Evolutionary conservation across 306 rosid species (phyloP).

Genomic region (Quercus glauca): DNA sequence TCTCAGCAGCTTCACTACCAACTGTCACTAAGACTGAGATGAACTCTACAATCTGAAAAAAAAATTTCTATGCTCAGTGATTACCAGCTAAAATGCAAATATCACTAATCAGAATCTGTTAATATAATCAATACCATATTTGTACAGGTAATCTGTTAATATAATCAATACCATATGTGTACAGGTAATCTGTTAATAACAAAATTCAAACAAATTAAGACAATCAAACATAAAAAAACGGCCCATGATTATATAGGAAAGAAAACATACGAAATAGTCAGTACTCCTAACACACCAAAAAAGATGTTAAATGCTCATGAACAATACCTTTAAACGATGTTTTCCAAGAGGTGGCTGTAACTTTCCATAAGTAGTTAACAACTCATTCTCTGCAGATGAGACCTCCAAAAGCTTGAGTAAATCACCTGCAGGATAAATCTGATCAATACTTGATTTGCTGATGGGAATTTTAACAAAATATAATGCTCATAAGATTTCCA

Average conservation of each 20-base stretch:
- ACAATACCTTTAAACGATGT: constrained; percentile 88
- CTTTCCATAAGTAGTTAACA: constrained; percentile 91
- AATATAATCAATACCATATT: constrained; percentile 3
- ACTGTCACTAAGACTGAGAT: constrained; percentile 79
- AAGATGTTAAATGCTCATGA: constrained; percentile 1
- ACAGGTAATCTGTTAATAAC: not conserved
- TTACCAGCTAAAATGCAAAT: constrained; percentile 9
- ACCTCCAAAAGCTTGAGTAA: constrained; percentile 81
- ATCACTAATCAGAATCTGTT: not conserved
- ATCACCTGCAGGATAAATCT: constrained; percentile 54
- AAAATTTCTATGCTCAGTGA: constrained; percentile 19
- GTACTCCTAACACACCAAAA: not conserved
- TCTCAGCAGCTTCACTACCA: constrained; percentile 89
- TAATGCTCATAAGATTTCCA: too few relatives aligned
- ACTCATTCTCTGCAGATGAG: constrained; percentile 60
- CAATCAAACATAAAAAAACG: not conserved
- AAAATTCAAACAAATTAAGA: not conserved
- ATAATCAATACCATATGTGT: not conserved
- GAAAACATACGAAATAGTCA: constrained; percentile 4
- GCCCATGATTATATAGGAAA: not conserved
- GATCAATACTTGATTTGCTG: constrained; percentile 14
- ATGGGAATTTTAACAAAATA: too few relatives aligned
- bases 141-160: not conserved
- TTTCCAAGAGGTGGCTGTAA: constrained; percentile 97
- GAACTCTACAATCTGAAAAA: constrained; percentile 86